Evolutionary conservation across 1,284 basidiomycete genomes (phyloP).

Genomic region (Cronartium ribicola): DNA sequence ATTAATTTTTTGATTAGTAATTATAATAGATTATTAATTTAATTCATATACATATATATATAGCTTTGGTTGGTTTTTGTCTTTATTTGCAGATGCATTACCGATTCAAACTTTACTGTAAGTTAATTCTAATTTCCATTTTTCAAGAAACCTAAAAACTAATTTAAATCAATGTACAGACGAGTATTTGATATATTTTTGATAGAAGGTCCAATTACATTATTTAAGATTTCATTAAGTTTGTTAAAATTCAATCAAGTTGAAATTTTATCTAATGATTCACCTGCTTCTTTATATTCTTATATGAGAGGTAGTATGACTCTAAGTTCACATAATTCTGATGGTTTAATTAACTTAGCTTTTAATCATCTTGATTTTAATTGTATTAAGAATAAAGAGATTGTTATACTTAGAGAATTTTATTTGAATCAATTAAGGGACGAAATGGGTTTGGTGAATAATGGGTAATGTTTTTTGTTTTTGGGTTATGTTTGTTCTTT

Average conservation of each 20-base stretch:
- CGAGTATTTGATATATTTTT: constrained; percentile 70
- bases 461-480: too few relatives aligned
- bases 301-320: constrained; percentile 73
- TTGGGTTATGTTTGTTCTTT: too few relatives aligned
- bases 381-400: constrained; percentile 19
- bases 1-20: not conserved
- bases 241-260: constrained; percentile 77
- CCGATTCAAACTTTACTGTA: constrained; percentile 66
- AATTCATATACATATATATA: not conserved
- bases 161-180: not conserved
- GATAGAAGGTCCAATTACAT: constrained; percentile 70
- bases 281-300: constrained; percentile 79
- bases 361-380: constrained; percentile 10
- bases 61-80: constrained; percentile 90
- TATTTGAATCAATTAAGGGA: constrained; percentile 22
- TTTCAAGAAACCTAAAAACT: not conserved
- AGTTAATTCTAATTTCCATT: constrained; percentile 54
- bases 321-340: constrained; percentile 83
- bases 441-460: constrained; percentile 17
- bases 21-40: not conserved
- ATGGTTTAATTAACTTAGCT: constrained; percentile 74
- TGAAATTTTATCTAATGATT: constrained; percentile 74
- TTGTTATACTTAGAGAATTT: not conserved
- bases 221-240: constrained; percentile 76
- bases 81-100: constrained; percentile 89